Evolutionary conservation across 371 early-diverging fungal genomes (phyloP), one percentile per base, ranked within the genome.

Genomic region (Mortierella sp.): DNA sequence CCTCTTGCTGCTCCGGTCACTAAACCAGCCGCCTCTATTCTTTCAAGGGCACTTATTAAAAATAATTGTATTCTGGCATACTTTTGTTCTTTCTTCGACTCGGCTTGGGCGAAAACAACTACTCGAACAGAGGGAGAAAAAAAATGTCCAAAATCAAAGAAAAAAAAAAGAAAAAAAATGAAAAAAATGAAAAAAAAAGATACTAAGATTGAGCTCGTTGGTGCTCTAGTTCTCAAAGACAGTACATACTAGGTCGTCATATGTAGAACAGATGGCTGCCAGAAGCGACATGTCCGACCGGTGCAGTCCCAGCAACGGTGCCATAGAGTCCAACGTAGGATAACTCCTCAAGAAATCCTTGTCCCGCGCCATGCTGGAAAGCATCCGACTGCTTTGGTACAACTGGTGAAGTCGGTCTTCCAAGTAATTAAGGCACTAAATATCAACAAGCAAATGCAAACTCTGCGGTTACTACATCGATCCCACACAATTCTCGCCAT

Each of bases 291-390:
- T 81, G 41, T 85, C 85, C n/a, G 85, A 85, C 3, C 81, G 79
- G 63, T 85, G 81, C 14, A 85, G n/a, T 2, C 85, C 85, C n/a
- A 85, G 18, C n/a, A 81, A 27, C 21, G 85, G 78, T 16, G 85
- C 81, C 60, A 81, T 43, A 11, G 81, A 75, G 32, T 85, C 81
- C 46, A 85, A 54, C 8, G 73, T 79, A 8, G 85, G 79, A 54
- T 78, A 71, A 1, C 12, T 16, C 5, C 41, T 55, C 41, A 81
- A 55, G 70, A 79, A 27, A 18, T 85, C 77, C 65, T 76, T 54
- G 51, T 85, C 76, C 21, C 79, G 73, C 18, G 76, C 60, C 35
- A 85, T 46, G 4, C 75, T 71, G 16, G 81, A 74, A 1, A 85
- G 72, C 71, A 85, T 21, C n/a, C 77, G 81, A 48, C 85, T 79